Evolutionary conservation across 805 yeast genomes (phyloP).

Genomic region (Kodamaea neixiangensis): DNA sequence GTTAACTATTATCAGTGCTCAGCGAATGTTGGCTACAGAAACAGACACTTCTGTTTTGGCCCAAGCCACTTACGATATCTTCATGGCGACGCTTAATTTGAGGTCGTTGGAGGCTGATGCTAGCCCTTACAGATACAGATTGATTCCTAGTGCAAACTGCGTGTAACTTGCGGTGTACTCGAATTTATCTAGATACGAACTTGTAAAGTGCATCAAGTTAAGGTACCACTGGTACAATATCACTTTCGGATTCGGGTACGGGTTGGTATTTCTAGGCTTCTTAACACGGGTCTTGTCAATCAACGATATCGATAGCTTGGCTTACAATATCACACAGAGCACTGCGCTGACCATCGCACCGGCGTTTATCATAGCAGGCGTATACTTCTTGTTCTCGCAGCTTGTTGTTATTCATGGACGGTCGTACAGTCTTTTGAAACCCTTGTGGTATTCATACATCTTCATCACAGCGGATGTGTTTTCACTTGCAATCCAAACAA

Average conservation of each 20-base stretch:
- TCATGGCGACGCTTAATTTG: constrained; percentile 34
- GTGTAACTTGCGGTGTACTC: constrained; percentile 16
- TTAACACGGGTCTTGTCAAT: constrained; percentile 11
- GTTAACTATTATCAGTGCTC: constrained; percentile 33
- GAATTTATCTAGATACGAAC: constrained; percentile 12
- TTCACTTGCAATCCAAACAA: constrained; percentile 20
- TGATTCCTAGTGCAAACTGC: constrained; percentile 16
- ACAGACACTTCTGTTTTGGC: constrained; percentile 27
- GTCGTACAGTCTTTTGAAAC: constrained; percentile 11
- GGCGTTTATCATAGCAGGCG: constrained; percentile 16
- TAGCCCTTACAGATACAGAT: constrained; percentile 17
- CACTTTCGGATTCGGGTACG: constrained; percentile 11
- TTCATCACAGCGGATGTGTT: constrained; percentile 15
- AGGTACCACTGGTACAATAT: constrained; percentile 23
- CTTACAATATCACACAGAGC: constrained; percentile 10
- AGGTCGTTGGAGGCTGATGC: constrained; percentile 28
- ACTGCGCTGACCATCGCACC: constrained; percentile 16
- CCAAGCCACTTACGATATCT: constrained; percentile 33
- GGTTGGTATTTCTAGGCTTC: constrained; percentile 14
- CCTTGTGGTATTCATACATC: constrained; percentile 17
- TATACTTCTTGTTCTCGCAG: constrained; percentile 15
- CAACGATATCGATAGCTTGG: constrained; percentile 1
- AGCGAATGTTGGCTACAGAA: constrained; percentile 39
- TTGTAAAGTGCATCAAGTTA: constrained; percentile 16
- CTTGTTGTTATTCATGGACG: constrained; percentile 12